Base-by-base conservation (phyloP, 768 basidiomycete species). In the Imleria badia region DNA sequence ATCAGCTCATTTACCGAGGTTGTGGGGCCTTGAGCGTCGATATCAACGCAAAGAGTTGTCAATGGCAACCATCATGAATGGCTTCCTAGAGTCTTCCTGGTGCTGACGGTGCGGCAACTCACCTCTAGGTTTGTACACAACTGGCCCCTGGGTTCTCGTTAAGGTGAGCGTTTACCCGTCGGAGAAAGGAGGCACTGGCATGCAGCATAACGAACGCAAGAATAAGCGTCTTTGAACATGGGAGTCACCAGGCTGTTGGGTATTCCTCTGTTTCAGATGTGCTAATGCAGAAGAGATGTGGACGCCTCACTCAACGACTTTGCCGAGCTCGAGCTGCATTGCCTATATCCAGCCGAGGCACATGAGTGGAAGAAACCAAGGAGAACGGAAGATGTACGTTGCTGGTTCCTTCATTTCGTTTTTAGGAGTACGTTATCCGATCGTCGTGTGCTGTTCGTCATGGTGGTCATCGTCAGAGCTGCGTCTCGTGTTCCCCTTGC, bases 81-180 rank as follows among this genome's bases (percentile, higher is more conserved):
- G 87, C 73, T 67, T 89, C 88, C 84, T 88, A 48, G n/a, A 14
- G 33, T 31, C 19, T 23, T 12, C 7, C 6, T 15, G 19, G 30
- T 19, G 31, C n/a, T 22, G 17, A 19, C 30, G 23, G 17, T 12
- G 29, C 23, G n/a, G n/a, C n/a, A n/a, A 60, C 75, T 45, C 67
- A 89, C 90, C 74, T 91, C 91, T 40, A 94, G 76, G 72, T 95
- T 93, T 6, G 90, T 92, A 66, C 93, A 94, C 5, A 96, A 75
- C 66, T 94, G 93, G 0, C 93, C 93, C 44, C 92, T 91, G 59
- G 13, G 44, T 38, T n/a, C 33, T 44, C 22, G 8, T 42, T 35
- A 30, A 30, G 14, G 35, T 60, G 42, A 56, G 45, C 34, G 15
- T 46, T 19, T 10, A 34, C 6, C 22, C 47, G 13, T 39, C 6